These are phyloP conservation scores for Wolfiporia cocos DNA, from an alignment of 1,284 basidiomycete genomes.

Conservation along the genomic window DNA sequence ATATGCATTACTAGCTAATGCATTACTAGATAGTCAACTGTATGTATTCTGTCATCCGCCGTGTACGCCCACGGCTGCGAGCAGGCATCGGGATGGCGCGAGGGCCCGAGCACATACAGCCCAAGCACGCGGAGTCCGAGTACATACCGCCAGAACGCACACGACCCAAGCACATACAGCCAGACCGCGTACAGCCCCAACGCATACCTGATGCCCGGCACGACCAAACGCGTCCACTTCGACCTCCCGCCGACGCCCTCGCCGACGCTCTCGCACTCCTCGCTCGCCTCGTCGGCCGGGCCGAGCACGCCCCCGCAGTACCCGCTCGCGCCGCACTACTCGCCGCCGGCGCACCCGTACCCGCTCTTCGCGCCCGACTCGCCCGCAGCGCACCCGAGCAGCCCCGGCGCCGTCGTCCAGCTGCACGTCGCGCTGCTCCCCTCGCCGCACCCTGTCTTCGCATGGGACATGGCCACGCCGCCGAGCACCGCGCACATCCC, in stretches of 20 bases:
- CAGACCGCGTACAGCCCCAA: background rate
- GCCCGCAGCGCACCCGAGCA: background rate
- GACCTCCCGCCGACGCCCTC: conserved; percentile 10
- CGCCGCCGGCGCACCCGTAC: background rate
- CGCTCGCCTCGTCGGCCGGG: conserved; percentile 5
- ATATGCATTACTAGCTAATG: too few relatives aligned
- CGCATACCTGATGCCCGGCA: background rate
- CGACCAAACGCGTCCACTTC: conserved; percentile 9
- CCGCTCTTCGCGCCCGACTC: background rate
- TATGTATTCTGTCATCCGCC: too few relatives aligned
- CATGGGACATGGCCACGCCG: conserved; percentile 5
- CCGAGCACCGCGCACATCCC: background rate
- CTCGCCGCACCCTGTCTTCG: conserved; percentile 3
- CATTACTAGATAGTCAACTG: too few relatives aligned
- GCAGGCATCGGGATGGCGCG: too few relatives aligned
- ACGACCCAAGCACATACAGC: background rate
- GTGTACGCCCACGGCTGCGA: too few relatives aligned
- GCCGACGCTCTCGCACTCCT: conserved; percentile 4
- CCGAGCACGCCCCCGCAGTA: conserved; percentile 6
- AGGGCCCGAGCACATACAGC: too few relatives aligned
- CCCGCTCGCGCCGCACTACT: background rate
- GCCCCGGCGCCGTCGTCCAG: conserved; percentile 1
- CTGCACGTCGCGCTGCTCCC: conserved; percentile 7
- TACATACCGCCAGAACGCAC: too few relatives aligned
- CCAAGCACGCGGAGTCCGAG: too few relatives aligned